These are phyloP conservation scores for Russula dissimulans DNA, from an alignment of 768 basidiomycete genomes.

Conservation along the genomic window DNA sequence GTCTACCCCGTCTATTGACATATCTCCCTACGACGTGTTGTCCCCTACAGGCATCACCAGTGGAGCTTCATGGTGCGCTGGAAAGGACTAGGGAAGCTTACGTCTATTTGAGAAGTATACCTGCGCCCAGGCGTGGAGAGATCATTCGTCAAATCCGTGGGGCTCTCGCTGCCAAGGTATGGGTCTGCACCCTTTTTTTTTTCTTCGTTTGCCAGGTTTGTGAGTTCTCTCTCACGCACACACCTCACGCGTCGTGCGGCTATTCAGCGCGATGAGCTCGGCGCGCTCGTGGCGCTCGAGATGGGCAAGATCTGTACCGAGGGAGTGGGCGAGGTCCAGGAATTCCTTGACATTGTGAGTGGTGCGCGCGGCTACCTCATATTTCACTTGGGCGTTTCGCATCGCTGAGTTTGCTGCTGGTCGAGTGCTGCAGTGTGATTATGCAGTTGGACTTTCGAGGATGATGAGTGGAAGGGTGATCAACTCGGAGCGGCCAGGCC, in stretches of 20 bases:
- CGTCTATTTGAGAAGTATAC: constrained; percentile 57
- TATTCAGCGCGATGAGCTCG: constrained; percentile 57
- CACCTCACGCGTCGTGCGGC: neutral
- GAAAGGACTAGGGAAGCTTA: constrained; percentile 69
- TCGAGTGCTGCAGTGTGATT: constrained; percentile 60
- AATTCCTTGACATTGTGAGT: constrained; percentile 88
- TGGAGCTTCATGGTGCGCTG: constrained; percentile 63
- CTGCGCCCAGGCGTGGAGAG: constrained; percentile 84
- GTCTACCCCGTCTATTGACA: neutral
- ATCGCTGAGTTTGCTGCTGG: too few species aligned
- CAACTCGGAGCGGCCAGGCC: constrained; percentile 82
- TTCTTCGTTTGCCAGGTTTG: neutral
- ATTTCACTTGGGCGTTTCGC: too few species aligned
- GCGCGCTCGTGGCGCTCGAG: constrained; percentile 75
- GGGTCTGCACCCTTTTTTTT: neutral
- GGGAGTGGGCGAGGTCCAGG: constrained; percentile 89
- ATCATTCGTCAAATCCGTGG: constrained; percentile 81
- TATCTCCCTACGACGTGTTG: too few species aligned
- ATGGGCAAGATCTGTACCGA: constrained; percentile 91
- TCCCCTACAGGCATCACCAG: constrained; percentile 46
- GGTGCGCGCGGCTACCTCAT: neutral
- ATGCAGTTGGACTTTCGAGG: constrained; percentile 84
- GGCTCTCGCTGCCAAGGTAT: constrained; percentile 63
- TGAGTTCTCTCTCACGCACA: too few species aligned
- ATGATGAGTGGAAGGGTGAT: constrained; percentile 91